Evolutionary conservation across 257 asterid species (phyloP), one percentile per base, ranked within the genome.

Genomic region (Ajuga chamaepitys): DNA sequence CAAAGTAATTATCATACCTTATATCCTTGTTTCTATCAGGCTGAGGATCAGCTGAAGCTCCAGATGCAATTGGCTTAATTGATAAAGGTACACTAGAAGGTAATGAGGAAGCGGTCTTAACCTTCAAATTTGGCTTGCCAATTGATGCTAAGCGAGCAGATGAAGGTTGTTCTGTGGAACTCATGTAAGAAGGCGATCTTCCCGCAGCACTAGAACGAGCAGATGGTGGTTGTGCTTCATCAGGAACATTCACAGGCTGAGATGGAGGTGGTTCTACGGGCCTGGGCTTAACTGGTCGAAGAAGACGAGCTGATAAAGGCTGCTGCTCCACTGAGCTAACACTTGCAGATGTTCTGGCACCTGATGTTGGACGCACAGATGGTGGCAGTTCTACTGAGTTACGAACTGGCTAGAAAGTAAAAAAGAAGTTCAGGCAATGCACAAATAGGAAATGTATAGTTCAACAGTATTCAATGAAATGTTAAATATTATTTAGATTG

Each of bases 341-440:
- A 20, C 79, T 24, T 17, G 75, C 64, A 63, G 83, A 67, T 70
- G 83, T 17, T 67, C 85, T 75, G 4, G 66, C 32, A 75, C 76
- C 59, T 53, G 78, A 62, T 30, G 78, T 40, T 46, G 83, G 63
- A 11, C 83, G 89, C 38, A 57, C 14, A 41, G 78, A 57, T 41
- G 73, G 64, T 20, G 62, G 71, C 55, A 53, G 86, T 21, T 77
- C 92, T 53, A 58, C 77, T 50, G 86, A 62, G 69, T 62, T 74
- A 70, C 95, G 86, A 74, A 77, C 87, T 78, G 95, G 58, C 98
- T 92, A 79, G 77, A 80, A 71, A 70, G 76, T 37, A 75, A 56
- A 45, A 71, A 68, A 72, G 45, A 72, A 37, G 44, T 66, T 70
- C 68, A 71, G 65, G 30, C 22, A 59, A 10, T 30, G 46, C 44